phyloP scores from a whole-genome alignment of 306 rosid species.

The Cucurbita ficifolia region DNA sequence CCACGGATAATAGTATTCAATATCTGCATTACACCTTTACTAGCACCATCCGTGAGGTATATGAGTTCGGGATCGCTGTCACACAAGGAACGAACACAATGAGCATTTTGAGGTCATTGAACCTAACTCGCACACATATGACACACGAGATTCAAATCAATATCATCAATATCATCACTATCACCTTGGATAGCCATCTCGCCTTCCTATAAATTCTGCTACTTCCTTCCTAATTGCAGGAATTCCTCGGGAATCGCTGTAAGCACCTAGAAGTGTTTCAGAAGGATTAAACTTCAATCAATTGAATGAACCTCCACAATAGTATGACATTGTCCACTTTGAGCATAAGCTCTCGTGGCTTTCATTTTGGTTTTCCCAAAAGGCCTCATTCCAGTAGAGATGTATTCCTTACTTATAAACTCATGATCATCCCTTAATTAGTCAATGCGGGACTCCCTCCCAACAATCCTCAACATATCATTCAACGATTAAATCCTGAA shows the following conservation, averaged over 20 bases:
- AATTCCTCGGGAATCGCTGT: constrained; percentile 91
- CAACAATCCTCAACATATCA: neutral
- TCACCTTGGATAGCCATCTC: constrained; percentile 97
- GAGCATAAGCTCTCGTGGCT: too few species aligned
- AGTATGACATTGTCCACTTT: too few species aligned
- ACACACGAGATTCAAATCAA: neutral
- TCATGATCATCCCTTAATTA: too few species aligned
- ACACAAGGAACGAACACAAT: constrained; percentile 7
- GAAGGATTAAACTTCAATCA: neutral
- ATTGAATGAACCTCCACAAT: neutral
- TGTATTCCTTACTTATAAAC: too few species aligned
- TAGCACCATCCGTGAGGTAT: constrained; percentile 95
- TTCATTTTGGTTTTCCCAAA: too few species aligned
- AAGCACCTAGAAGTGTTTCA: constrained; percentile 51
- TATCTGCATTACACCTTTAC: constrained; percentile 98
- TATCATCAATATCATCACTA: neutral
- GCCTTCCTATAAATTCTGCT: constrained; percentile 76
- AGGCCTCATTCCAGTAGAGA: too few species aligned
- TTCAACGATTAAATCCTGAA: neutral
- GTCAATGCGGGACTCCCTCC: neutral
- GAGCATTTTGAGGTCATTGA: too few species aligned
- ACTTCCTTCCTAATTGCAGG: constrained; percentile 90
- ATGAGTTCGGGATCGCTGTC: constrained; percentile 93
- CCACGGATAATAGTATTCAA: constrained; percentile 74
- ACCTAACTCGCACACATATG: too few species aligned